These are phyloP conservation scores for Endogone sp. DNA, from an alignment of 192 early-diverging fungal genomes.

Conservation along the genomic window DNA sequence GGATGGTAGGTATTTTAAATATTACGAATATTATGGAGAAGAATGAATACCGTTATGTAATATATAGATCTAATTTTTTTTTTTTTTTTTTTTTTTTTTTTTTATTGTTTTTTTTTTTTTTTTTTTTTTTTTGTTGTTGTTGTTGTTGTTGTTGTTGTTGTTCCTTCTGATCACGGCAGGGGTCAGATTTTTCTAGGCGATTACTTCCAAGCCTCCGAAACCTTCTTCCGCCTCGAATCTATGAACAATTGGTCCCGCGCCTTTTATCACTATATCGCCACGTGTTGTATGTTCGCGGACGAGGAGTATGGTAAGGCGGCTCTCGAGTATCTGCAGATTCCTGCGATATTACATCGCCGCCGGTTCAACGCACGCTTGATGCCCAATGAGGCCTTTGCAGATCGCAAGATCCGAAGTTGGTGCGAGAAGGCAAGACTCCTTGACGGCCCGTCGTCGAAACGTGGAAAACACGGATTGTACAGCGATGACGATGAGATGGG, in stretches of 20 bases:
- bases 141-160: background rate
- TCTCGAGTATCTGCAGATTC: slow-evolving; percentile 29
- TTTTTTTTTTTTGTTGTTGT: too few relatives aligned
- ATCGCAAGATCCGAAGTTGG: slow-evolving; percentile 21
- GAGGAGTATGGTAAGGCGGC: slow-evolving; percentile 33
- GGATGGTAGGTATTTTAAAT: too few relatives aligned
- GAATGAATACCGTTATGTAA: too few relatives aligned
- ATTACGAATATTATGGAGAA: too few relatives aligned
- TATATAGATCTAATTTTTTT: too few relatives aligned
- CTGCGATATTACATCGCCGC: slow-evolving; percentile 6
- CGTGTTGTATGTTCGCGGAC: slow-evolving; percentile 33
- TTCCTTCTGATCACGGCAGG: slow-evolving; percentile 11
- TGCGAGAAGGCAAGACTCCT: slow-evolving; percentile 4
- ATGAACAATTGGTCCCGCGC: slow-evolving; percentile 32
- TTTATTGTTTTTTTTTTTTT: background rate
- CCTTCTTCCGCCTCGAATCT: slow-evolving; percentile 33
- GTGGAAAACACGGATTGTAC: slow-evolving; percentile 5
- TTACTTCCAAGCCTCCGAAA: slow-evolving; percentile 37
- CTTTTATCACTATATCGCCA: slow-evolving; percentile 38
- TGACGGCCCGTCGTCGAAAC: background rate
- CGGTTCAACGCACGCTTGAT: slow-evolving; percentile 12
- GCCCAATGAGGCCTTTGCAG: slow-evolving; percentile 27
- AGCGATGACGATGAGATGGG: background rate
- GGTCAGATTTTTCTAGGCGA: slow-evolving; percentile 30
- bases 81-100: background rate